A percentile compares a stretch with the other conserved stretches of the same genome.
Conservation (phyloP, 1,139 yeast species). For the Sugiyamaella paludigena region DNA sequence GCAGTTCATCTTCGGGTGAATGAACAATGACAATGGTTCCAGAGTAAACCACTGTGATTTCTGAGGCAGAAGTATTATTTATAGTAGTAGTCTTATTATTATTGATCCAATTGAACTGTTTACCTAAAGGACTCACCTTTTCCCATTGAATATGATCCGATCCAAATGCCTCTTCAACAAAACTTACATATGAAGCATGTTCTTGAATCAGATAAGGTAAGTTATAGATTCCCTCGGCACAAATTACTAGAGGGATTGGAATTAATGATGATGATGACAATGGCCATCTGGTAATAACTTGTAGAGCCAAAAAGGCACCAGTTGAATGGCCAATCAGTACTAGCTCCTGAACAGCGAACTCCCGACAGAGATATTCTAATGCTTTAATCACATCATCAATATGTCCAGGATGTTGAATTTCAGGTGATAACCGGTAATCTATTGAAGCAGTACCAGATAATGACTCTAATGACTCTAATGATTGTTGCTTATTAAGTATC, state of each 20-base stretch:
- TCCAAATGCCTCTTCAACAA: slow-evolving; percentile 49
- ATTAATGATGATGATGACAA: slow-evolving; percentile 9
- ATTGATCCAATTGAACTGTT: slow-evolving; percentile 9
- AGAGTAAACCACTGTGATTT: slow-evolving; percentile 1
- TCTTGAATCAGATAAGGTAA: slow-evolving; percentile 43
- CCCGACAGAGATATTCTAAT: slow-evolving; percentile 35
- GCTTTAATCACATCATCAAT: slow-evolving; percentile 54
- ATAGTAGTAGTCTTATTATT: neutral
- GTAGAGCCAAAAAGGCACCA: slow-evolving; percentile 71
- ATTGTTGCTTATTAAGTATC: slow-evolving; percentile 19
- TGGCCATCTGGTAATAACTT: slow-evolving; percentile 40
- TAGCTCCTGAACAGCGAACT: slow-evolving; percentile 35
- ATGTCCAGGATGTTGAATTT: slow-evolving; percentile 62
- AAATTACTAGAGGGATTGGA: slow-evolving; percentile 32
- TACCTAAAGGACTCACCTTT: slow-evolving; percentile 30
- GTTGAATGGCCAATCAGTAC: slow-evolving; percentile 74
- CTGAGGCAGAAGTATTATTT: neutral
- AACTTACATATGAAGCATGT: slow-evolving; percentile 45
- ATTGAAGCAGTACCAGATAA: slow-evolving; percentile 42
- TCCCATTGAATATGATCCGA: slow-evolving; percentile 33
- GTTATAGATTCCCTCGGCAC: slow-evolving; percentile 55
- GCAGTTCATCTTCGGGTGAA: slow-evolving; percentile 41
- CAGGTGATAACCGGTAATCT: slow-evolving; percentile 70
- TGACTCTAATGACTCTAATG: slow-evolving; percentile 1
- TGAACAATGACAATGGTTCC: slow-evolving; percentile 35